These are phyloP conservation scores for Aspergillus felis DNA, from an alignment of 2,329 filamentous ascomycete species.

Conservation along the genomic window DNA sequence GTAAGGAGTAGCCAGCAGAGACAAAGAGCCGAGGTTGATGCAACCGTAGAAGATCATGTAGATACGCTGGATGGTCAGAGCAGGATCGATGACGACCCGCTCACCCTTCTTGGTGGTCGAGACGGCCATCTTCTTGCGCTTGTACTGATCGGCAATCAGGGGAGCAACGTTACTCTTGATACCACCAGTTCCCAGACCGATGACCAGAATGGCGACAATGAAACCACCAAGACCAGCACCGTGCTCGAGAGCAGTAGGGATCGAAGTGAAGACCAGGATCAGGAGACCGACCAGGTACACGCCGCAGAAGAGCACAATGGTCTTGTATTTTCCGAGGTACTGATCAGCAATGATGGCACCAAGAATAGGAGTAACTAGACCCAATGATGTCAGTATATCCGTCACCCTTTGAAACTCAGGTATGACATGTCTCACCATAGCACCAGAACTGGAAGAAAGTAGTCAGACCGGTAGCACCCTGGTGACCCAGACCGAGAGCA, in stretches of 20 bases:
- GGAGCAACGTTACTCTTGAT: constrained; percentile 65
- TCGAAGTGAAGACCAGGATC: constrained; percentile 53
- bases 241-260: constrained; percentile 49
- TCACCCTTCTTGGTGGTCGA: constrained; percentile 44
- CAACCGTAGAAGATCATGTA: constrained; percentile 73
- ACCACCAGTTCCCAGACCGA: constrained; percentile 64
- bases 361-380: constrained; percentile 51
- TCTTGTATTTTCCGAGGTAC: constrained; percentile 59
- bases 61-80: constrained; percentile 63
- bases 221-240: constrained; percentile 54
- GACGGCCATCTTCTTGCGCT: constrained; percentile 51
- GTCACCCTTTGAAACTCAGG: neutral
- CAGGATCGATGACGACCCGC: constrained; percentile 62
- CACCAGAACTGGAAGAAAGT: constrained; percentile 56
- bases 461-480: constrained; percentile 47
- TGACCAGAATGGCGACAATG: constrained; percentile 55
- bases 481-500: constrained; percentile 42
- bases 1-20: constrained; percentile 62
- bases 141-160: constrained; percentile 64
- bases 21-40: constrained; percentile 71
- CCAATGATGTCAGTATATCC: constrained; percentile 1
- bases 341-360: constrained; percentile 59
- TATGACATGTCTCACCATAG: constrained; percentile 35
- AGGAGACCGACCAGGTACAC: constrained; percentile 58
- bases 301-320: constrained; percentile 53